phyloP scores from a whole-genome alignment of 768 basidiomycete species.

The Boletus pseudopeckii region DNA sequence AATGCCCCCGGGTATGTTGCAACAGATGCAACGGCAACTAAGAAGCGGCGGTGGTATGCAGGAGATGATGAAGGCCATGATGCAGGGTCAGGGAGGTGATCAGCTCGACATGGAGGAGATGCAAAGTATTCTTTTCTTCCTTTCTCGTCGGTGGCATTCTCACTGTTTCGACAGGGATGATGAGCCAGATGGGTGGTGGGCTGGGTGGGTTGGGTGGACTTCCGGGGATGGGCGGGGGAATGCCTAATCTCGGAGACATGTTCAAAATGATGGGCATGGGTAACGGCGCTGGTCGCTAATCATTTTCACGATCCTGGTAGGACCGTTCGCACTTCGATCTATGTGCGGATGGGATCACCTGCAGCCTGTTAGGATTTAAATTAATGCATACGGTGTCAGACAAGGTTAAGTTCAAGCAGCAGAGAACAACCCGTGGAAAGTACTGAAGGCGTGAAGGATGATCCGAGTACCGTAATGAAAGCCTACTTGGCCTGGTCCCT shows the following conservation, averaged over 20 bases:
- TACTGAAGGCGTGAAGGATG: slow-evolving; percentile 7
- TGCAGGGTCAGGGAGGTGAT: slow-evolving; percentile 91
- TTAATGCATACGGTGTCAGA: slow-evolving; percentile 14
- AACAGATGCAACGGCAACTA: slow-evolving; percentile 85
- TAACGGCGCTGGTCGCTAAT: slow-evolving; percentile 37
- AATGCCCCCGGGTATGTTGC: slow-evolving; percentile 93
- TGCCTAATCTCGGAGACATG: slow-evolving; percentile 74
- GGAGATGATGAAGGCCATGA: slow-evolving; percentile 98
- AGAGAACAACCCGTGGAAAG: slow-evolving; percentile 4
- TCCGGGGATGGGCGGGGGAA: slow-evolving; percentile 53
- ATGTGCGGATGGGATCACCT: slow-evolving; percentile 17
- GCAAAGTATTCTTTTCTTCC: slow-evolving; percentile 58
- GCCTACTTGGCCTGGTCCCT: slow-evolving; percentile 33
- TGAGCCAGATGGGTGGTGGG: slow-evolving; percentile 78
- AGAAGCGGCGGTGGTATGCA: slow-evolving; percentile 86
- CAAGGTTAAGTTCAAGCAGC: slow-evolving; percentile 31
- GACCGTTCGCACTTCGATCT: slow-evolving; percentile 9
- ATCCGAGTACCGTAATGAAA: slow-evolving; percentile 19
- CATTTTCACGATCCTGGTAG: slow-evolving; percentile 3
- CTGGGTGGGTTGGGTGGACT: slow-evolving; percentile 53
- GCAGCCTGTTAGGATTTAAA: slow-evolving; percentile 10
- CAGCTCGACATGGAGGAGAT: slow-evolving; percentile 92
- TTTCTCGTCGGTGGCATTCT: slow-evolving; percentile 5
- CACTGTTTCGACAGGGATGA: slow-evolving; percentile 59
- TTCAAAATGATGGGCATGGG: slow-evolving; percentile 90